Evolutionary conservation across 179 eudicot species (phyloP).

Genomic region (Gypsophila paniculata): DNA sequence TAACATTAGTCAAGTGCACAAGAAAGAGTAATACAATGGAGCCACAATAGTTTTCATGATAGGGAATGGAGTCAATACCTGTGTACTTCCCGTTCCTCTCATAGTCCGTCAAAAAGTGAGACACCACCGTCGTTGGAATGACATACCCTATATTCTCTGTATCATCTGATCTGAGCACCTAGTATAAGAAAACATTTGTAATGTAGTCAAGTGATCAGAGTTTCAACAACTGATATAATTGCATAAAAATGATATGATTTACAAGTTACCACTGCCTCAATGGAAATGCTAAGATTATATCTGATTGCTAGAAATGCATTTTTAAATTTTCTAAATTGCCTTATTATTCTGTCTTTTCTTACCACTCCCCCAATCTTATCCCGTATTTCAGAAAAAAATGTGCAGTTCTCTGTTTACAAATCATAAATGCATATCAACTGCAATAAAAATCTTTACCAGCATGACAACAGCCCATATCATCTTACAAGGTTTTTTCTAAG

Average conservation of each 20-base stretch:
- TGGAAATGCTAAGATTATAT: not conserved
- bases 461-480: not conserved
- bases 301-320: not conserved
- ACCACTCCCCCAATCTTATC: conserved; percentile 3
- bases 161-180: conserved; percentile 94
- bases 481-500: not conserved
- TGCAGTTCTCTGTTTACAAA: not conserved
- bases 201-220: conserved; percentile 8
- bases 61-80: conserved; percentile 39
- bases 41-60: not conserved
- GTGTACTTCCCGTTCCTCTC: conserved; percentile 91
- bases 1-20: conserved; percentile 4
- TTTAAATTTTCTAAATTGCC: not conserved
- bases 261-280: not conserved
- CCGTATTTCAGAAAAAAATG: not conserved
- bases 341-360: not conserved
- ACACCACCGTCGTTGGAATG: conserved; percentile 86
- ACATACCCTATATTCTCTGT: conserved; percentile 94
- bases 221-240: not conserved
- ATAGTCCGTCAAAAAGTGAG: conserved; percentile 86
- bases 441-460: conserved; percentile 3
- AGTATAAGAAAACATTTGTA: conserved; percentile 20
- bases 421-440: not conserved
- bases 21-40: not conserved
- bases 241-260: not conserved